Evolutionary conservation across 371 early-diverging fungal species (phyloP).

Genomic region (Circinella minor): DNA sequence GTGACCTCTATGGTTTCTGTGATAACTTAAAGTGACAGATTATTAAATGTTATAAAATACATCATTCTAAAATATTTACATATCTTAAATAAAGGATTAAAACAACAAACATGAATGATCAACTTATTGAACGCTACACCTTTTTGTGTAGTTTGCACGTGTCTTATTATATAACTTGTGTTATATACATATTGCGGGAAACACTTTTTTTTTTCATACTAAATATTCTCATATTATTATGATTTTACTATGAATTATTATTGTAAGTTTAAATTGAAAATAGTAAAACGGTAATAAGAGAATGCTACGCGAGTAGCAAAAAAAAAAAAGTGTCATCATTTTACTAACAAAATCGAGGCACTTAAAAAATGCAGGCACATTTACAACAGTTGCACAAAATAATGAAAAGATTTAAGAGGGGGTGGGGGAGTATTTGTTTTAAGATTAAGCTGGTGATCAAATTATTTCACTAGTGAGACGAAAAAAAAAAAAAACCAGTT

Average conservation of each 20-base stretch:
- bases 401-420: too few relatives aligned
- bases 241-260: too few relatives aligned
- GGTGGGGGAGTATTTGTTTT: too few relatives aligned
- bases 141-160: constrained; percentile 24
- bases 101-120: too few relatives aligned
- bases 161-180: neutral
- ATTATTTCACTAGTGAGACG: neutral
- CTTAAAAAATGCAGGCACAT: constrained; percentile 6
- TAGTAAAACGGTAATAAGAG: neutral
- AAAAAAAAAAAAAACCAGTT: neutral
- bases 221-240: too few relatives aligned
- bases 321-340: neutral
- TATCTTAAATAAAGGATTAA: too few relatives aligned
- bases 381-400: neutral
- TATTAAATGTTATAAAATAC: too few relatives aligned
- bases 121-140: constrained; percentile 25
- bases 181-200: too few relatives aligned
- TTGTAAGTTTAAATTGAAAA: too few relatives aligned
- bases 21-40: too few relatives aligned
- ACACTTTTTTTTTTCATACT: neutral
- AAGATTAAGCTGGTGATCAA: neutral
- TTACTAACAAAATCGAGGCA: neutral
- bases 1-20: too few relatives aligned
- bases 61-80: too few relatives aligned
- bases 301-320: constrained; percentile 3